Conservation (phyloP, 208 protist species). For the Trypanosoma mega region DNA sequence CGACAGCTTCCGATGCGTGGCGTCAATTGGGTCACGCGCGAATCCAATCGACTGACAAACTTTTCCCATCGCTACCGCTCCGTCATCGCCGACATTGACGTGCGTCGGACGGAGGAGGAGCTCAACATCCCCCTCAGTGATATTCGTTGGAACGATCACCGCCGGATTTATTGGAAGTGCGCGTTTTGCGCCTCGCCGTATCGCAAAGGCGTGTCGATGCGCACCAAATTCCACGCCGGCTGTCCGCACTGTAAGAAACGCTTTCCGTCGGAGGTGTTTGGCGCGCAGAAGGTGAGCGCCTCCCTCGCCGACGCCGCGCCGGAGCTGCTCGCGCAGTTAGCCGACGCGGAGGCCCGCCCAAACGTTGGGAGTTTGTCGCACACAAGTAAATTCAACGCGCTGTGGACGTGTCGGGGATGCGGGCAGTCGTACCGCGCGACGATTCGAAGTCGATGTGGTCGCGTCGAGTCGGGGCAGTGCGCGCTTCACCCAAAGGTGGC, state of each 20-base stretch:
- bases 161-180: conserved; percentile 83
- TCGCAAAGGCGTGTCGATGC: conserved; percentile 80
- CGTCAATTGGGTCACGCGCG: conserved; percentile 86
- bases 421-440: conserved; percentile 56
- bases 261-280: conserved; percentile 72
- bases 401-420: conserved; percentile 73
- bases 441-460: conserved; percentile 73
- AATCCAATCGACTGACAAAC: conserved; percentile 80
- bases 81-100: conserved; percentile 78
- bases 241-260: conserved; percentile 72
- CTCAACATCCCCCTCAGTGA: conserved; percentile 65
- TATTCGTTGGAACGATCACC: conserved; percentile 86
- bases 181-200: conserved; percentile 74
- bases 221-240: conserved; percentile 79
- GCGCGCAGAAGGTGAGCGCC: conserved; percentile 37
- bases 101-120: conserved; percentile 77
- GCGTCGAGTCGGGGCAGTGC: conserved; percentile 60
- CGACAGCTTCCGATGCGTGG: conserved; percentile 80
- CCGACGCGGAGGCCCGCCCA: conserved; percentile 39
- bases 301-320: conserved; percentile 34
- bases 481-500: conserved; percentile 52
- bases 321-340: conserved; percentile 46
- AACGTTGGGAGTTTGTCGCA: conserved; percentile 52
- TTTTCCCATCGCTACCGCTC: conserved; percentile 68
- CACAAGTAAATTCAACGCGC: conserved; percentile 73